A percentile compares a stretch with the other conserved stretches of the same genome.
phyloP scores from a whole-genome alignment of 2,329 filamentous ascomycete species.

The Leptographium galeiforme region DNA sequence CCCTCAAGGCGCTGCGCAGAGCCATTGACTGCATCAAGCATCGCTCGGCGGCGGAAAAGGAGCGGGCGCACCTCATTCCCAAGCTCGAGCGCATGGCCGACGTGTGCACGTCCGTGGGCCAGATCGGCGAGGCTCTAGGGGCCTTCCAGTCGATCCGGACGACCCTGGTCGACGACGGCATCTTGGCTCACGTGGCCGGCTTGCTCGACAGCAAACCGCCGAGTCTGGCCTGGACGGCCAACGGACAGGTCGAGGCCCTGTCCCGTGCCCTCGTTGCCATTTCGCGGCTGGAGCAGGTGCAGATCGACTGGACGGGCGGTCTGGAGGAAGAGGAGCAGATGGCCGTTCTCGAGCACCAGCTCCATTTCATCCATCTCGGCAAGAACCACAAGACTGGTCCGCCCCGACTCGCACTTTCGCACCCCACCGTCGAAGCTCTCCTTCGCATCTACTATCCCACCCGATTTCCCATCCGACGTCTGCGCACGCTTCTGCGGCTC shows the following conservation, averaged over 20 bases:
- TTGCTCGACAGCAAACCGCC: constrained; percentile 37
- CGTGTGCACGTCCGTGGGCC: constrained; percentile 37
- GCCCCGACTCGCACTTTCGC: constrained; percentile 26
- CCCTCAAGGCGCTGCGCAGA: constrained; percentile 44
- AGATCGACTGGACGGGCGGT: constrained; percentile 41
- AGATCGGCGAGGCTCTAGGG: constrained; percentile 42
- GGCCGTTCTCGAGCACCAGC: constrained; percentile 46
- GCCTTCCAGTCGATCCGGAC: constrained; percentile 48
- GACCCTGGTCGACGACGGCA: constrained; percentile 44
- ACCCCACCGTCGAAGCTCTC: constrained; percentile 31
- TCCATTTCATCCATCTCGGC: constrained; percentile 33
- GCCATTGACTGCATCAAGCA: constrained; percentile 50
- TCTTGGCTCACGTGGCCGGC: constrained; percentile 38
- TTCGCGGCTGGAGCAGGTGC: constrained; percentile 43
- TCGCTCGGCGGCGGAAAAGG: constrained; percentile 38
- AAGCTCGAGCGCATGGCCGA: constrained; percentile 58
- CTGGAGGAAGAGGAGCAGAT: constrained; percentile 38
- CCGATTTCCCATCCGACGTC: constrained; percentile 36
- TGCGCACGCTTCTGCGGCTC: constrained; percentile 37
- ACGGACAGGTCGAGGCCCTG: constrained; percentile 35
- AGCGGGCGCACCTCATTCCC: constrained; percentile 43
- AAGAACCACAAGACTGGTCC: constrained; percentile 13
- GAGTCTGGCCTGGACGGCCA: constrained; percentile 36
- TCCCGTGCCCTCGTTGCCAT: constrained; percentile 47
- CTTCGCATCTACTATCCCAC: constrained; percentile 36